phyloP scores from a whole-genome alignment of 345 rosid species.

The Jatropha curcas region DNA sequence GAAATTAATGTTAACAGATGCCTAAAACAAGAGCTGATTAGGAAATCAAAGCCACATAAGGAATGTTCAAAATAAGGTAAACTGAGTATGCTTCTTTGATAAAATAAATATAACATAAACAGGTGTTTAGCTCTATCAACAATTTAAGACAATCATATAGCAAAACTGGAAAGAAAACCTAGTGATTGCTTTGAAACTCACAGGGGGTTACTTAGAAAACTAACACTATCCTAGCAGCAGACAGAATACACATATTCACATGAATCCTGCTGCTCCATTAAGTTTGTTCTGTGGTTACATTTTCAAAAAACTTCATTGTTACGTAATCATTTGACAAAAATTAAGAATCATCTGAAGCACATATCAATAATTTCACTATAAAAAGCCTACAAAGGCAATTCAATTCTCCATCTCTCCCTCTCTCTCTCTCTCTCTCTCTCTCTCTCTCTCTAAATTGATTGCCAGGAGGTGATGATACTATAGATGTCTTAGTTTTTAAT shows the following conservation, averaged over 20 bases:
- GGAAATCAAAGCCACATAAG: not conserved
- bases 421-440: not conserved
- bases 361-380: not conserved
- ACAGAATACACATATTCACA: not conserved
- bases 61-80: not conserved
- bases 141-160: not conserved
- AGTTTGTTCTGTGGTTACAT: not conserved
- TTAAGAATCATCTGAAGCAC: not conserved
- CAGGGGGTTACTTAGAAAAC: not conserved
- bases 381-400: not conserved
- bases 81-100: not conserved
- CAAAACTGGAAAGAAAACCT: not conserved
- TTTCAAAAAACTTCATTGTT: not conserved
- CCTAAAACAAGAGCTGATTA: not conserved
- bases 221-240: not conserved
- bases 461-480: not conserved
- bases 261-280: not conserved
- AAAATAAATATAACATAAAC: not conserved
- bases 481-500: not conserved
- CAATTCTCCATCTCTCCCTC: not conserved
- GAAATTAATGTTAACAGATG: slow-evolving; percentile 15
- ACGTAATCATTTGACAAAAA: not conserved
- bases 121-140: no score
- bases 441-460: not conserved
- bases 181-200: not conserved